Conservation (phyloP, 345 rosid species). For the Camelina laxa region DNA sequence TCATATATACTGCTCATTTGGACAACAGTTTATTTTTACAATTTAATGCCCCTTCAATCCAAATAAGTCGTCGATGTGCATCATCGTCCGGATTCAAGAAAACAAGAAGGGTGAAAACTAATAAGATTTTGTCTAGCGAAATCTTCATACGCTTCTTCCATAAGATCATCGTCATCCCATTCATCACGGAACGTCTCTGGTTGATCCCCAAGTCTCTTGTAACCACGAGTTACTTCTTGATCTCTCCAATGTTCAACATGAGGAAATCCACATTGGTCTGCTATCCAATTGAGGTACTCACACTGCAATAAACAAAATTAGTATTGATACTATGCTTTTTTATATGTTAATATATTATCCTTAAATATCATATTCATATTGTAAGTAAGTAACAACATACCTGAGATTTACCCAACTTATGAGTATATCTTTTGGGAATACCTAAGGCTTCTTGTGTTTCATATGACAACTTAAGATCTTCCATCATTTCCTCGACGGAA, state of each 20-base stretch:
- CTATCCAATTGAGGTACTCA: conserved; percentile 52
- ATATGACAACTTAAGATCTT: conserved; percentile 54
- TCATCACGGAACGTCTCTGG: conserved; percentile 57
- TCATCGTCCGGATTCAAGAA: background rate
- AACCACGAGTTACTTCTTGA: conserved; percentile 33
- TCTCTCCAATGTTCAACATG: conserved; percentile 59
- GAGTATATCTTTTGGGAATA: conserved; percentile 65
- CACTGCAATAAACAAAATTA: conserved; percentile 37
- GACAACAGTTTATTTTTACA: background rate
- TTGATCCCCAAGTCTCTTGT: background rate
- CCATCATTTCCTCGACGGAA: conserved; percentile 11
- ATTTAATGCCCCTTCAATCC: background rate
- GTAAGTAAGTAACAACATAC: background rate
- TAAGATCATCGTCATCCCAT: conserved; percentile 59
- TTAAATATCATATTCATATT: background rate
- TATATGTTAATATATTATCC: background rate
- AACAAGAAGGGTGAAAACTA: conserved; percentile 1
- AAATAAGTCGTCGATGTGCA: background rate
- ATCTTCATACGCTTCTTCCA: conserved; percentile 52
- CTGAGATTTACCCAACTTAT: conserved; percentile 37
- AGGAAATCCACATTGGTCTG: conserved; percentile 38
- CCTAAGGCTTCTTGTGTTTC: conserved; percentile 53
- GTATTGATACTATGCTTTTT: background rate
- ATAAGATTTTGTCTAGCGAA: conserved; percentile 33
- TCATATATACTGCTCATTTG: background rate